phyloP scores from a whole-genome alignment of 768 basidiomycete genomes.

The Hygrocybe coccinea region DNA sequence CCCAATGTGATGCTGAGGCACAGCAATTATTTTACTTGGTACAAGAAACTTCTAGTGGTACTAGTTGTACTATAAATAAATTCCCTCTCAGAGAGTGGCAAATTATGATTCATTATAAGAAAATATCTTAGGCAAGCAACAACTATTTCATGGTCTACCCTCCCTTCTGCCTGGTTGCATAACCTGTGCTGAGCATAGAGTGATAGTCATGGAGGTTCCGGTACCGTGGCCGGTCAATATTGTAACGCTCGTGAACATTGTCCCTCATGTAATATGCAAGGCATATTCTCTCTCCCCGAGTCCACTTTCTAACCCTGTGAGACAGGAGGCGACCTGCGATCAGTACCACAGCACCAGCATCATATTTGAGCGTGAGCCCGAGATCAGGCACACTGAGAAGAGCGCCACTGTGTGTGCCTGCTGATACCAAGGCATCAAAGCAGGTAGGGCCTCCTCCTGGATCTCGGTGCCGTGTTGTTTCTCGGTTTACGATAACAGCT shows the following conservation, averaged over 20 bases:
- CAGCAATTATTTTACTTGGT: too few species aligned
- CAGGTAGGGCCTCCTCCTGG: background rate
- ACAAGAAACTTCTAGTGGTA: too few species aligned
- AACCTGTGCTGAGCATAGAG: background rate
- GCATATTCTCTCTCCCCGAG: background rate
- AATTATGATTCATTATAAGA: too few species aligned
- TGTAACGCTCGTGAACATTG: background rate
- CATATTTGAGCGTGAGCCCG: background rate
- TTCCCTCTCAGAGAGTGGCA: too few species aligned
- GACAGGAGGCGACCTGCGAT: background rate
- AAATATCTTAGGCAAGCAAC: too few species aligned
- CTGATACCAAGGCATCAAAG: background rate
- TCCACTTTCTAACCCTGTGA: background rate
- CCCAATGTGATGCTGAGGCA: too few species aligned
- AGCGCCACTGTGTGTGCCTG: background rate
- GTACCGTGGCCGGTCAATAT: background rate
- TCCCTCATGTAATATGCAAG: background rate
- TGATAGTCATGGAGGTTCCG: background rate
- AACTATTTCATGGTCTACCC: too few species aligned
- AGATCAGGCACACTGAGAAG: background rate
- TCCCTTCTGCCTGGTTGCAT: background rate
- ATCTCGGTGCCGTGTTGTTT: background rate
- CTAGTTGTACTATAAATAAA: too few species aligned
- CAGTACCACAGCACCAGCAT: background rate
- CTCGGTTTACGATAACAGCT: background rate